phyloP scores from a whole-genome alignment of 805 yeast genomes.

The Kodamaea jinghongensis region DNA sequence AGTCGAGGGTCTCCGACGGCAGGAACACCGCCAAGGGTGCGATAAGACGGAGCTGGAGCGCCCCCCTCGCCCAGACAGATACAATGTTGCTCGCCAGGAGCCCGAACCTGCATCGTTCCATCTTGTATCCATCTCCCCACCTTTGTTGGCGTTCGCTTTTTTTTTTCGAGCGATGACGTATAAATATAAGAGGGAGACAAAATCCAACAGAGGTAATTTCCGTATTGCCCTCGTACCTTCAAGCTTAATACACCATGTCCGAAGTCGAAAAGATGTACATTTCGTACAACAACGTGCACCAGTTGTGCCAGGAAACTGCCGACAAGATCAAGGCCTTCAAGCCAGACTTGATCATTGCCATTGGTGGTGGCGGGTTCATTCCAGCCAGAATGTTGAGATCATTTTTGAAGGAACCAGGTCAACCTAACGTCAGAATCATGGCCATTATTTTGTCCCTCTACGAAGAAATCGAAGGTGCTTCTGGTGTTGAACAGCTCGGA shows the following conservation, averaged over 20 bases:
- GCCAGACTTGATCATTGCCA: constrained; percentile 90
- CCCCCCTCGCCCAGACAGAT: too few species aligned
- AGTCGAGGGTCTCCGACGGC: too few species aligned
- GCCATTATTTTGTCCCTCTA: constrained; percentile 91
- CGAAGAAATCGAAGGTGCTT: constrained; percentile 57
- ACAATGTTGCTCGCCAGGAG: too few species aligned
- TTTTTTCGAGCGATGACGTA: too few species aligned
- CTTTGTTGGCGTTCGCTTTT: too few species aligned
- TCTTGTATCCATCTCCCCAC: too few species aligned
- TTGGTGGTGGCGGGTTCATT: constrained; percentile 97
- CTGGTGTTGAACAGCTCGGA: constrained; percentile 53
- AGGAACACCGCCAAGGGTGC: too few species aligned
- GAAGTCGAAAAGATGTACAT: constrained; percentile 59
- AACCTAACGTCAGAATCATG: constrained; percentile 88
- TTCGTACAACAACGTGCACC: constrained; percentile 78
- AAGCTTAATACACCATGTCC: constrained; percentile 7
- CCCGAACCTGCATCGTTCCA: too few species aligned
- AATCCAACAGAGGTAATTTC: too few species aligned
- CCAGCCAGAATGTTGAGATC: constrained; percentile 96
- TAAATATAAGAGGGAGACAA: too few species aligned
- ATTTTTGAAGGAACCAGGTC: constrained; percentile 82
- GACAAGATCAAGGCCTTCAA: constrained; percentile 64
- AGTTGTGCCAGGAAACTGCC: constrained; percentile 61
- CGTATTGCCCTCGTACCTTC: background rate
- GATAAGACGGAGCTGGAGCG: too few species aligned